A percentile compares a stretch with the other conserved stretches of the same genome.
These are phyloP conservation scores for Podosphaera leucotricha DNA, from an alignment of 2,329 filamentous ascomycete species.

Conservation along the genomic window DNA sequence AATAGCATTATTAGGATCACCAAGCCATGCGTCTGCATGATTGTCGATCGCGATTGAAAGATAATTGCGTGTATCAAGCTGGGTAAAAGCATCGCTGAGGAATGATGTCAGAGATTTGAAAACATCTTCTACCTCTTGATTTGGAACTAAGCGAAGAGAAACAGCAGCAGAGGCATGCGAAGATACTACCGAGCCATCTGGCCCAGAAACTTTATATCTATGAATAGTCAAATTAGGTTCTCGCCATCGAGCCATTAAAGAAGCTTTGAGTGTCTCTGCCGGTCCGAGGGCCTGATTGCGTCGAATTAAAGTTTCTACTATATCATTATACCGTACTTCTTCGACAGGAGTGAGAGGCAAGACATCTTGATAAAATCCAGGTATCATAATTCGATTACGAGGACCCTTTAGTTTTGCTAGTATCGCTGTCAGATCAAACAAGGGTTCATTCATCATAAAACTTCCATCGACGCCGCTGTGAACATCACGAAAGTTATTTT, in stretches of 20 bases:
- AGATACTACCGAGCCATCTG: conserved; percentile 79
- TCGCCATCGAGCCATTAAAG: conserved; percentile 82
- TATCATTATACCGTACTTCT: conserved; percentile 60
- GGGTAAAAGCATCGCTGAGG: conserved; percentile 44
- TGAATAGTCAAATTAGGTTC: conserved; percentile 90
- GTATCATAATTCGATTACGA: conserved; percentile 62
- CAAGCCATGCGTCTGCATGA: conserved; percentile 86
- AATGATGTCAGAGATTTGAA: conserved; percentile 42
- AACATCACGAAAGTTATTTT: conserved; percentile 66
- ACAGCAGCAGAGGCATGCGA: conserved; percentile 71
- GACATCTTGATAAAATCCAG: conserved; percentile 72
- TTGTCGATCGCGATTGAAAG: conserved; percentile 73
- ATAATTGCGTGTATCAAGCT: conserved; percentile 57
- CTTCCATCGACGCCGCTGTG: conserved; percentile 96
- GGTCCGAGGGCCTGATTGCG: conserved; percentile 38
- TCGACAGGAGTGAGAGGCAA: conserved; percentile 53
- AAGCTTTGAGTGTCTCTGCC: conserved; percentile 50
- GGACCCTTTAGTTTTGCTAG: conserved; percentile 61
- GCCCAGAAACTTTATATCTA: conserved; percentile 75
- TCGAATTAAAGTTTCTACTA: conserved; percentile 50
- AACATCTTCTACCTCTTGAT: conserved; percentile 67
- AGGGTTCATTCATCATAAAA: conserved; percentile 65
- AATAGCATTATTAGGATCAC: conserved; percentile 72
- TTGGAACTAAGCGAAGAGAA: conserved; percentile 77
- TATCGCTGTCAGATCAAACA: conserved; percentile 73